These are phyloP conservation scores for Murraya koenigii DNA, from an alignment of 345 rosid genomes.

Conservation along the genomic window DNA sequence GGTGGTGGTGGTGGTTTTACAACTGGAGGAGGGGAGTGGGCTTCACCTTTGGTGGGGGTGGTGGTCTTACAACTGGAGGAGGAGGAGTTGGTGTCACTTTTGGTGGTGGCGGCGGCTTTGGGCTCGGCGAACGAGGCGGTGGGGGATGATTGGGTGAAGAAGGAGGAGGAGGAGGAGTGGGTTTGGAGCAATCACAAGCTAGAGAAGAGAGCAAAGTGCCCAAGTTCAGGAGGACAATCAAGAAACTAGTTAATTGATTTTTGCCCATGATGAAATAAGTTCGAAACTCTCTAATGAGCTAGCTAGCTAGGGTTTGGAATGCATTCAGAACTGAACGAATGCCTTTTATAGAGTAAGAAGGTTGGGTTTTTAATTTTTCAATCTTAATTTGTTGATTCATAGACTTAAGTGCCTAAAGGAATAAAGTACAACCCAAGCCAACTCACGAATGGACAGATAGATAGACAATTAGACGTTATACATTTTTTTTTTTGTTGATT, in stretches of 20 bases:
- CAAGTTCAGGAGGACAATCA: slow-evolving; percentile 30
- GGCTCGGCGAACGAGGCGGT: slow-evolving; percentile 15
- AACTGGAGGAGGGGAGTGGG: not conserved
- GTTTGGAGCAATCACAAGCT: slow-evolving; percentile 45
- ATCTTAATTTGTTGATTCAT: not conserved
- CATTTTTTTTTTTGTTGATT: not conserved
- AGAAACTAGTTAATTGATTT: not conserved
- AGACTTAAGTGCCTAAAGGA: not conserved
- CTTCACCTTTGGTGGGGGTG: slow-evolving; percentile 15
- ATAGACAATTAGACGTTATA: not conserved
- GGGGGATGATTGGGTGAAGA: not conserved
- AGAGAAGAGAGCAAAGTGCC: slow-evolving; percentile 27
- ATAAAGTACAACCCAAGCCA: not conserved
- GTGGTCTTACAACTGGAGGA: slow-evolving; percentile 19
- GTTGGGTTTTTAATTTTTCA: not conserved
- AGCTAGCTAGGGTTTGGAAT: not conserved
- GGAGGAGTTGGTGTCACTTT: slow-evolving; percentile 1
- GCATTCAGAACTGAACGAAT: not conserved
- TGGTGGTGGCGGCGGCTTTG: not conserved
- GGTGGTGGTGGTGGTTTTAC: not conserved
- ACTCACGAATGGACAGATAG: not conserved
- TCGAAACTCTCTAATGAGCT: not conserved
- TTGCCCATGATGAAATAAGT: not conserved
- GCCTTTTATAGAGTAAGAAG: not conserved
- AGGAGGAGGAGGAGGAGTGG: slow-evolving; percentile 21